These are phyloP conservation scores for Rhododendron simsii DNA, from an alignment of 148 eudicot species.

Conservation along the genomic window DNA sequence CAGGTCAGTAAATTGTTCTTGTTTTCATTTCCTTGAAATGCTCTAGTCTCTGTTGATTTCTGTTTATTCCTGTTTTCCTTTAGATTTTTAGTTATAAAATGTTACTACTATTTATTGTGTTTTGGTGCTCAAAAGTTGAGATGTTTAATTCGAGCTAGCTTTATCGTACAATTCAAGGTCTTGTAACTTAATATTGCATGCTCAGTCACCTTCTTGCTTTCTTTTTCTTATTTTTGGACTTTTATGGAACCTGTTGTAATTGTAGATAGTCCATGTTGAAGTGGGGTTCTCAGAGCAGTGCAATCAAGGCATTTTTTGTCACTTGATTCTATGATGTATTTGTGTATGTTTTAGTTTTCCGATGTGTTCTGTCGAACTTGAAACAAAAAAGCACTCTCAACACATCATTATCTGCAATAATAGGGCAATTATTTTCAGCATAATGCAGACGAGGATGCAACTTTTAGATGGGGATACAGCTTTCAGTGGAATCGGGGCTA, in stretches of 20 bases:
- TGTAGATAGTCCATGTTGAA: background rate
- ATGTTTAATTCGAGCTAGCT: too few species aligned
- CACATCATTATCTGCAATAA: background rate
- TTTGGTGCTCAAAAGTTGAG: too few species aligned
- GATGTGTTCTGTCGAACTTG: background rate
- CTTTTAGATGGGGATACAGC: background rate
- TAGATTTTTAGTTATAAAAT: too few species aligned
- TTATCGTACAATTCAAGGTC: too few species aligned
- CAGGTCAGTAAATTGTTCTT: too few species aligned
- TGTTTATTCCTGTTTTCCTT: too few species aligned
- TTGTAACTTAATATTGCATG: too few species aligned
- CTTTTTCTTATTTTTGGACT: background rate
- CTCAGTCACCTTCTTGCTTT: background rate
- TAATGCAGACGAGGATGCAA: background rate
- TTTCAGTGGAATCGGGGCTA: background rate
- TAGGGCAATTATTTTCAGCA: background rate
- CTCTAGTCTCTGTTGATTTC: too few species aligned
- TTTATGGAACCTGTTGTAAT: background rate
- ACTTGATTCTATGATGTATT: background rate
- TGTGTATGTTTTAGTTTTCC: background rate
- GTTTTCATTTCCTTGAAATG: too few species aligned
- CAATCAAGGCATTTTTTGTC: background rate
- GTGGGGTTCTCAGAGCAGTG: background rate
- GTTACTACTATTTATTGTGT: too few species aligned
- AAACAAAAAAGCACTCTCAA: background rate